phyloP scores from a whole-genome alignment of 2,329 filamentous ascomycete species.

The Zymoseptoria brevis region DNA sequence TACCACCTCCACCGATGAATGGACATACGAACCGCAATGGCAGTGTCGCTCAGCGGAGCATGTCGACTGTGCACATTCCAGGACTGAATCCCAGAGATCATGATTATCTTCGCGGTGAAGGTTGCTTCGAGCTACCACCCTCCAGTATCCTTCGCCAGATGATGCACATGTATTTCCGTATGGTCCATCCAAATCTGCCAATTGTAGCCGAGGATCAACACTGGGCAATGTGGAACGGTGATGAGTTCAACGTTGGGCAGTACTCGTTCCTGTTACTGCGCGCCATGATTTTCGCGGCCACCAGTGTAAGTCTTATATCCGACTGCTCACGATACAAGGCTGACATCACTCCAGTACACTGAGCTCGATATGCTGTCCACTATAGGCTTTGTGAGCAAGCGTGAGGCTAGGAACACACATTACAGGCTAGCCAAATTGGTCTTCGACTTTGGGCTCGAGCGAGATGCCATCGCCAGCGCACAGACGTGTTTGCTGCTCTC shows the following conservation, averaged over 20 bases:
- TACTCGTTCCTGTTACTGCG: constrained; percentile 8
- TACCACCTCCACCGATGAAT: not conserved
- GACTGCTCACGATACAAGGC: not conserved
- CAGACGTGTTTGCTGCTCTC: constrained; percentile 5
- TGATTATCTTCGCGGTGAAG: constrained; percentile 10
- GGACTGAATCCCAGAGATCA: not conserved
- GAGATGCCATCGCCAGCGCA: constrained; percentile 2
- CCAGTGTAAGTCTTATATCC: not conserved
- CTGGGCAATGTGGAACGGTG: constrained; percentile 11
- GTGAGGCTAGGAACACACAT: constrained; percentile 3
- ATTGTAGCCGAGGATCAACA: constrained; percentile 11
- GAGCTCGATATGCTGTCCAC: not conserved
- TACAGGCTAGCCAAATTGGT: constrained; percentile 6
- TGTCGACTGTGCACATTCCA: not conserved
- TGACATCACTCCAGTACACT: not conserved
- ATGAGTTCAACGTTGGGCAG: constrained; percentile 6
- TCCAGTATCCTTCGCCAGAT: constrained; percentile 6
- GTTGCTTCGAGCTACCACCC: constrained; percentile 13
- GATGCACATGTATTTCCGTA: constrained; percentile 10
- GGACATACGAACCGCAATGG: not conserved
- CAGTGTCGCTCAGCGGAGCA: not conserved
- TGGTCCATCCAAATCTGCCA: constrained; percentile 10
- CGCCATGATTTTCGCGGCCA: constrained; percentile 12
- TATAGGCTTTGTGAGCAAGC: constrained; percentile 1
- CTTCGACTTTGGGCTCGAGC: constrained; percentile 4